Evolutionary conservation across 495 filamentous ascomycete species (phyloP), one percentile per base, ranked within the genome.

Genomic region (Penicillium paradoxum): DNA sequence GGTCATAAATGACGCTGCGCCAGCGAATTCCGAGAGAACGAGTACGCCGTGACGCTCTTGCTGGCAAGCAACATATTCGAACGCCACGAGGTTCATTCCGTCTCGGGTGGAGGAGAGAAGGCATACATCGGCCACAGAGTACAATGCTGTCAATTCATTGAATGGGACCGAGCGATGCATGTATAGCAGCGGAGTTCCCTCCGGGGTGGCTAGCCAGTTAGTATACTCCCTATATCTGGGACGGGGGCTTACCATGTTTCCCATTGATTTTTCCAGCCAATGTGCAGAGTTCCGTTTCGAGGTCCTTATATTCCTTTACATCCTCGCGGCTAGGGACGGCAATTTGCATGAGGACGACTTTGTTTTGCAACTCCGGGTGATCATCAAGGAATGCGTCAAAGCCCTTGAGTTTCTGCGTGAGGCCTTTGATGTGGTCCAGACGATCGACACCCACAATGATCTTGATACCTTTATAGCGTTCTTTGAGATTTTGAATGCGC

Each of bases 21-120:
- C 92, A 0, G 91, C 87, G 62, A 96, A 95, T 63, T 96, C 91
- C 42, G 90, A 96, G 9, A 97, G 79, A 19, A 96, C 88, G 78
- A 97, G 86, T 4, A 89, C 86, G 6, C 92, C 92, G 61, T 95
- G 86, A 9, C 85, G 80, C 55, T 91, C 79, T 53, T 86, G 74
- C 62, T 96, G 92, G 29, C 86, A 90, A 2, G 92, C 91, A 43
- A 96, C 90, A 70, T 96, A 97, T 69, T 97, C 92, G 71, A 91
- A 96, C 19, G 88, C 90, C 21, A 97, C 92, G 9, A 96, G 81
- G 64, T 97, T 97, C 92, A 97, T 96, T 52, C 92, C 92, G 62
- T 96, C 92, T n/a, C 91, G 80, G 1, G 87, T 95, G 0, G 90
- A 96, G 13, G 87, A 88, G 43, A 96, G 86, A 6, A 97, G 78